Evolutionary conservation across 495 filamentous ascomycete genomes (phyloP).

Genomic region (Daldinia vernicosa): DNA sequence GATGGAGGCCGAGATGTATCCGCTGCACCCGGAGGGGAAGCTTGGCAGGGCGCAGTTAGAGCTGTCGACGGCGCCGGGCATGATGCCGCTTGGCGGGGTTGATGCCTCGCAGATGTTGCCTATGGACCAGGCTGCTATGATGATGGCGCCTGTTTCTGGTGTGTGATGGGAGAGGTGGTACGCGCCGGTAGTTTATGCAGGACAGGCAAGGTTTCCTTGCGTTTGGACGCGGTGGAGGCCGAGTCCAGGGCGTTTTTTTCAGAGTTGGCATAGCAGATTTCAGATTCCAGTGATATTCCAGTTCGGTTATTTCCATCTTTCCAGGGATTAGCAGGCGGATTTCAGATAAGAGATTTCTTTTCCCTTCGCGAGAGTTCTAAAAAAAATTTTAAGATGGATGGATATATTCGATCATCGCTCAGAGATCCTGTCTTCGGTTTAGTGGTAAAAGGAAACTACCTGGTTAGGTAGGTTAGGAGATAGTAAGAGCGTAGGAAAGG

Average conservation of each 20-base stretch:
- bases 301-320: not conserved
- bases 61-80: conserved; percentile 18
- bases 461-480: no score
- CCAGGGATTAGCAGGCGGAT: not conserved
- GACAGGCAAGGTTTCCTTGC: not conserved
- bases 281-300: not conserved
- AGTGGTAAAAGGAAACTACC: no score
- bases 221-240: conserved; percentile 1
- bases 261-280: conserved; percentile 6
- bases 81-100: conserved; percentile 31
- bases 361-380: not conserved
- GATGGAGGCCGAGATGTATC: conserved; percentile 78
- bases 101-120: conserved; percentile 32
- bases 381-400: not conserved
- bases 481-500: no score
- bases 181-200: not conserved
- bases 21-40: conserved; percentile 73
- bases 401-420: not conserved
- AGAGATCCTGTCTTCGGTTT: not conserved
- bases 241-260: not conserved
- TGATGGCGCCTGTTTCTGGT: conserved; percentile 13
- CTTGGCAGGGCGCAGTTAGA: conserved; percentile 54
- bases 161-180: not conserved
- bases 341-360: not conserved
- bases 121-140: conserved; percentile 25